These are phyloP conservation scores for Dendrobium chrysotoxum DNA, from an alignment of 106 monocot species.

Conservation along the genomic window DNA sequence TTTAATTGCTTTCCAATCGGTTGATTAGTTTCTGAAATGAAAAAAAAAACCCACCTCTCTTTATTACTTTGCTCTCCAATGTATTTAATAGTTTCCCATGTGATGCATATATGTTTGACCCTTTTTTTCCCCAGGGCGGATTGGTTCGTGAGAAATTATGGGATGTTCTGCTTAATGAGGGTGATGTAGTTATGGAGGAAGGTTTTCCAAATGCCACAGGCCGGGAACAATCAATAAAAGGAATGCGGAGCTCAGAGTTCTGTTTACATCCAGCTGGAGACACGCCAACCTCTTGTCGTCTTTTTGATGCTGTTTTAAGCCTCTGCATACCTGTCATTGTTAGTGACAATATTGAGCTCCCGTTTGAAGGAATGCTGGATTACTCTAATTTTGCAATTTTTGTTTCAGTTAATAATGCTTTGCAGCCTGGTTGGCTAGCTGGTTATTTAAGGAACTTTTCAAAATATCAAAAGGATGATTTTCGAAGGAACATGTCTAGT, in stretches of 20 bases:
- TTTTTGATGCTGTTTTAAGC: constrained; percentile 83
- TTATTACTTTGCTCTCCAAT: no score
- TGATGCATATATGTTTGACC: no score
- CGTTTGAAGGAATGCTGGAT: constrained; percentile 92
- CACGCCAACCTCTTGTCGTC: constrained; percentile 92
- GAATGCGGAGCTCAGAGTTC: constrained; percentile 89
- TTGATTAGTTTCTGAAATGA: no score
- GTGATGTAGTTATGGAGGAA: constrained; percentile 78
- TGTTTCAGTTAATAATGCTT: constrained; percentile 53
- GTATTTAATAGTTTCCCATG: no score
- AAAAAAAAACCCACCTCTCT: no score
- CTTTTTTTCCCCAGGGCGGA: constrained; percentile 45
- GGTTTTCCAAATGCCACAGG: constrained; percentile 95
- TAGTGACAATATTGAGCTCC: constrained; percentile 85
- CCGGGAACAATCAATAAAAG: constrained; percentile 84
- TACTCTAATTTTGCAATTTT: constrained; percentile 72
- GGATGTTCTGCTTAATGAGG: constrained; percentile 72
- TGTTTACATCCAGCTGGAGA: constrained; percentile 97
- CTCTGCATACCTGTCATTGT: constrained; percentile 91
- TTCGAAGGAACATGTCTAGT: constrained; percentile 51
- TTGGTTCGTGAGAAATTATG: constrained; percentile 82
- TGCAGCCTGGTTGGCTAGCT: constrained; percentile 62
- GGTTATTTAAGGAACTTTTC: constrained; percentile 48
- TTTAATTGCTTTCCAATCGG: no score
- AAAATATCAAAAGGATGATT: constrained; percentile 21